Percentiles rank a stretch among this genome's conserved stretches.
phyloP scores from a whole-genome alignment of 192 early-diverging fungal species.

The Linnemannia schmuckeri region DNA sequence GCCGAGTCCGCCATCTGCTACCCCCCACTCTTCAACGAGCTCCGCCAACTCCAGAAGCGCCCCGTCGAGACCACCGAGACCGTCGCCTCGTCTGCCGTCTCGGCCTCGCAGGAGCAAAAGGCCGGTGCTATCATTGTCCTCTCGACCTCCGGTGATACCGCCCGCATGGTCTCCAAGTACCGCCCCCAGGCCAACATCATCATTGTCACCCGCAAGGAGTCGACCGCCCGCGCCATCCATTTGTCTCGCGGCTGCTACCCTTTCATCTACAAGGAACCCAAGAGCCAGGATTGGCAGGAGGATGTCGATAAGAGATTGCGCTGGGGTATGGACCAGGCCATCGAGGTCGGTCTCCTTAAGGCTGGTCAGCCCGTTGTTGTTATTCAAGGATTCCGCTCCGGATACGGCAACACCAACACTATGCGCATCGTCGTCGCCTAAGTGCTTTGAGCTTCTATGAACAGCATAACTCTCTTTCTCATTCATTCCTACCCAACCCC shows the following conservation, averaged over 20 bases:
- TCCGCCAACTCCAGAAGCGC: slow-evolving; percentile 79
- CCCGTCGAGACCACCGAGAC: slow-evolving; percentile 92
- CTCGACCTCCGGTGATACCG: slow-evolving; percentile 90
- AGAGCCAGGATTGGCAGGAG: slow-evolving; percentile 81
- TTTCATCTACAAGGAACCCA: slow-evolving; percentile 74
- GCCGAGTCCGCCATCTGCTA: slow-evolving; percentile 97
- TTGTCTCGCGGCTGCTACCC: slow-evolving; percentile 87
- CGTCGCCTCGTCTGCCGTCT: slow-evolving; percentile 91
- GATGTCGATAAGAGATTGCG: slow-evolving; percentile 84
- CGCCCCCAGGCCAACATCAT: slow-evolving; percentile 92
- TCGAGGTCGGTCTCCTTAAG: slow-evolving; percentile 65
- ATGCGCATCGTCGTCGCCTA: slow-evolving; percentile 79
- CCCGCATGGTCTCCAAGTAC: slow-evolving; percentile 94
- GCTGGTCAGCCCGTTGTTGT: slow-evolving; percentile 79
- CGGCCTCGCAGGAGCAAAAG: slow-evolving; percentile 83
- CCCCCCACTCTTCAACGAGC: slow-evolving; percentile 91
- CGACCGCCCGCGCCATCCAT: slow-evolving; percentile 81
- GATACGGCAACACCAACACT: slow-evolving; percentile 87
- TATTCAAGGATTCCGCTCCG: slow-evolving; percentile 84
- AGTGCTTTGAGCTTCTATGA: not conserved
- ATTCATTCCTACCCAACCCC: not conserved
- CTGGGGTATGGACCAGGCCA: slow-evolving; percentile 83
- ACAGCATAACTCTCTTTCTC: not conserved
- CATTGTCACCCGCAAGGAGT: slow-evolving; percentile 86
- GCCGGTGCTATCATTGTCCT: slow-evolving; percentile 93